Conservation (phyloP, 768 basidiomycete genomes). For the Macrocybe gigantea region DNA sequence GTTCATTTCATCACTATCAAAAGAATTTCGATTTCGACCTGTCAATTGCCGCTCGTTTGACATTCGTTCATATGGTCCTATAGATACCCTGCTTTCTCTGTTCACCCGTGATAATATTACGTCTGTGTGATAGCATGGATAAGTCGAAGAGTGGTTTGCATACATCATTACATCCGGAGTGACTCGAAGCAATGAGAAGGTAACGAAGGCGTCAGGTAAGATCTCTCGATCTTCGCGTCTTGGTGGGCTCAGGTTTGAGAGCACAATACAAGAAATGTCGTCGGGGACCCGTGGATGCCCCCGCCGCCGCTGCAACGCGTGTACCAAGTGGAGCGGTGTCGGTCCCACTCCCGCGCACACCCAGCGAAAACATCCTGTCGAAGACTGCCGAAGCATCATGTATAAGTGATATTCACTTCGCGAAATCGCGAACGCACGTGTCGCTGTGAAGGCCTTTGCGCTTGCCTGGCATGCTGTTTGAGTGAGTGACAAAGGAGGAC, state of each 20-base stretch:
- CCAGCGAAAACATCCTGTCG: conserved; percentile 85
- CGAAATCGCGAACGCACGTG: conserved; percentile 47
- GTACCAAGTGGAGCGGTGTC: conserved; percentile 56
- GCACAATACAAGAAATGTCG: conserved; percentile 83
- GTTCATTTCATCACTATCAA: conserved; percentile 13
- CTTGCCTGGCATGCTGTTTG: conserved; percentile 86
- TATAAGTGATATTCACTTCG: conserved; percentile 1
- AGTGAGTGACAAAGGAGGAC: conserved; percentile 79
- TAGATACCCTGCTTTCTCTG: too few relatives aligned
- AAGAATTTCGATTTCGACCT: too few relatives aligned
- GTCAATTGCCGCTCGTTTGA: too few relatives aligned
- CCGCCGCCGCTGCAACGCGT: conserved; percentile 59
- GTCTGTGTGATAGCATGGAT: too few relatives aligned
- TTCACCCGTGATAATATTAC: too few relatives aligned
- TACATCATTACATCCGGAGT: too few relatives aligned
- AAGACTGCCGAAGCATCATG: conserved; percentile 50
- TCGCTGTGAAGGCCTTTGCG: conserved; percentile 85
- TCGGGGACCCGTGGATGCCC: conserved; percentile 62
- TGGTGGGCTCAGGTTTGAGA: conserved; percentile 53
- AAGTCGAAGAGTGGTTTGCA: too few relatives aligned
- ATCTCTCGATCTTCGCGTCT: conserved; percentile 24
- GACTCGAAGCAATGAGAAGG: not conserved
- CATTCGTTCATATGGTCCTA: too few relatives aligned
- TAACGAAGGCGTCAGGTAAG: conserved; percentile 5
- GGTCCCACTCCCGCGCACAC: conserved; percentile 70